phyloP scores from a whole-genome alignment of 306 rosid genomes.

The Cucurbita argyrosperma region DNA sequence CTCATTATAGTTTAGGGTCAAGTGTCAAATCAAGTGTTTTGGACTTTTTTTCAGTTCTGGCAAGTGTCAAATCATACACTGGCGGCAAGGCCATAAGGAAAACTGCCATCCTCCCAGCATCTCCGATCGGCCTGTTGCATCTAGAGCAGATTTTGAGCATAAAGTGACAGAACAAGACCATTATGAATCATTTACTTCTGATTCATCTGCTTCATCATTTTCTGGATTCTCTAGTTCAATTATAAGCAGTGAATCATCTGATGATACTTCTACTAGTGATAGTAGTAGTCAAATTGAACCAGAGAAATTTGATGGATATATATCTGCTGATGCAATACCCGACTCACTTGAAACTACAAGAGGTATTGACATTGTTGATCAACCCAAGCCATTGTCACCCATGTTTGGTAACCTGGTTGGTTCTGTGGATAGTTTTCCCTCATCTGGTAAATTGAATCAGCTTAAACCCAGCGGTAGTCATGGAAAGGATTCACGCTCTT shows the following conservation, averaged over 20 bases:
- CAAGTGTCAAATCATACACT: conserved; percentile 77
- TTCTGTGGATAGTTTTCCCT: conserved; percentile 34
- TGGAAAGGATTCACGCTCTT: conserved; percentile 18
- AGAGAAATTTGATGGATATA: conserved; percentile 37
- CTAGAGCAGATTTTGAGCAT: conserved; percentile 16
- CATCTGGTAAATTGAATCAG: conserved; percentile 23
- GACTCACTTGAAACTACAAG: conserved; percentile 22
- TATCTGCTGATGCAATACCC: conserved; percentile 23
- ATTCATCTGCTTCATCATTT: conserved; percentile 46
- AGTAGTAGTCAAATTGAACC: conserved; percentile 42
- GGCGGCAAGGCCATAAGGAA: conserved; percentile 89
- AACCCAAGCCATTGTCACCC: conserved; percentile 48
- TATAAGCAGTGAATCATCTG: conserved; percentile 37
- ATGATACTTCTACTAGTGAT: conserved; percentile 64
- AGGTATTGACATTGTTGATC: conserved; percentile 14
- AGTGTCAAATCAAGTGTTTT: background rate
- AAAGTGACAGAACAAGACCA: conserved; percentile 21
- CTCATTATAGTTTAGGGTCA: background rate
- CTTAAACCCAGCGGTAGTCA: conserved; percentile 17
- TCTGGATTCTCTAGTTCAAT: conserved; percentile 71
- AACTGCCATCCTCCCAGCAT: conserved; percentile 52
- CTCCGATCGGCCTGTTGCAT: conserved; percentile 7
- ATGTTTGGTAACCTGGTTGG: conserved; percentile 64
- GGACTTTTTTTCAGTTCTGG: conserved; percentile 46
- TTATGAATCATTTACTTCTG: conserved; percentile 28